Evolutionary conservation across 768 basidiomycete species (phyloP), one percentile per base, ranked within the genome.

Genomic region (Suillus brevipes): DNA sequence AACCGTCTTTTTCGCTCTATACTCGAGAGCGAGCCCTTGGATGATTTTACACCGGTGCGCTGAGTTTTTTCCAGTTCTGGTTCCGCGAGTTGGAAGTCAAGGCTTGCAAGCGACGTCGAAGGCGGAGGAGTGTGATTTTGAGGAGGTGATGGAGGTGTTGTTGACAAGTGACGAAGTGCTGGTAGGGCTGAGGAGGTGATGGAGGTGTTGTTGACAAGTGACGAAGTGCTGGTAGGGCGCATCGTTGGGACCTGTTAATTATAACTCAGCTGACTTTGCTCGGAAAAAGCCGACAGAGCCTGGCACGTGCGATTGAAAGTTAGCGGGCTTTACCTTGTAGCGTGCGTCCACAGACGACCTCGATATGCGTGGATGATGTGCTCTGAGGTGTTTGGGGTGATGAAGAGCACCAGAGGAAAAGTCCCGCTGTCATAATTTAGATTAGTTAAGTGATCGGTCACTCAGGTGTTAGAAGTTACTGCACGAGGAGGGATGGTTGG

Each of bases 401-500:
- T 97, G 95, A n/a, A 97, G 78, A 6, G 89, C 88, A 31, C 94
- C 92, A 68, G 91, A 92, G 5, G 91, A 95, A 73, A 97, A 97
- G 75, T 96, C 95, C 95, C 95, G 97, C 93, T 95, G 68, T 5
- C 68, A 61, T 3, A 13, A 23, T 47, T 23, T 18, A 58, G 58
- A 61, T 65, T n/a, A 65, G 49, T 42, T 40, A 2, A 23, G 8
- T 14, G 25, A 28, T 20, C 3, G 16, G 23, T 12, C 23, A 18
- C 10, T 38, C 2, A 28, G 3, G 14, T 28, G 10, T 10, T 6
- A 16, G 10, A 6, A 64, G n/a, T n/a, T n/a, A n/a, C n/a, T n/a
- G n/a, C n/a, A n/a, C n/a, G n/a, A n/a, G n/a, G n/a, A n/a, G n/a
- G n/a, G n/a, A n/a, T n/a, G n/a, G n/a, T n/a, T n/a, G n/a, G n/a